phyloP scores from a whole-genome alignment of 768 basidiomycete genomes.

The Leccinum rimulosum region DNA sequence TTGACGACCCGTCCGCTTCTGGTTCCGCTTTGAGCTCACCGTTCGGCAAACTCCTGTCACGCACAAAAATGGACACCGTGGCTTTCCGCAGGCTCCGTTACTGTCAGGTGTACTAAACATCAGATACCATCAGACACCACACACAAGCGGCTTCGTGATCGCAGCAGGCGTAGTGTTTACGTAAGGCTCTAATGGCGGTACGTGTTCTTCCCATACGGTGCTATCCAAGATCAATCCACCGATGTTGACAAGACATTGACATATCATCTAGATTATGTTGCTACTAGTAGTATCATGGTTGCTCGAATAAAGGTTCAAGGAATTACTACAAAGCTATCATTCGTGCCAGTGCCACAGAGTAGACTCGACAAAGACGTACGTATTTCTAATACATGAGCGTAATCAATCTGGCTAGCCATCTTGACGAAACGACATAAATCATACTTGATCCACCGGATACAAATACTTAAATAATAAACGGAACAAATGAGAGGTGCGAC shows the following conservation, averaged over 20 bases:
- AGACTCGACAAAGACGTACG: background rate
- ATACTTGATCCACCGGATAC: background rate
- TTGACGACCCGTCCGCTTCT: background rate
- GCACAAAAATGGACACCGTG: background rate
- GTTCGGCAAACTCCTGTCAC: background rate
- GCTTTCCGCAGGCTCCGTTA: background rate
- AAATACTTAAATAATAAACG: background rate
- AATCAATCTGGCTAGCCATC: background rate
- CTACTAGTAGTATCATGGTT: background rate
- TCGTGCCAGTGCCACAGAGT: background rate
- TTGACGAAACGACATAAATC: background rate
- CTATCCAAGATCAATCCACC: too few species aligned
- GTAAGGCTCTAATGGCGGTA: too few species aligned
- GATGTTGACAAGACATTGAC: background rate
- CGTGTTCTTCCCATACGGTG: too few species aligned
- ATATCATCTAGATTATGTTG: background rate
- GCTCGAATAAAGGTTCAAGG: background rate
- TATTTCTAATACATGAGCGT: background rate
- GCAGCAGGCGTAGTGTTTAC: too few species aligned
- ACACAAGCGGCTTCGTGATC: too few species aligned
- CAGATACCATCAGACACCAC: too few species aligned
- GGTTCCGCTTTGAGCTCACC: background rate
- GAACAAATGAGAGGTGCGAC: background rate
- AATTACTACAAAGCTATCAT: background rate
- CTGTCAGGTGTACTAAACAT: too few species aligned